Percentiles rank a stretch among this genome's conserved stretches.
Evolutionary conservation across 345 rosid species (phyloP).

Genomic region (Crucihimalaya himalaica): DNA sequence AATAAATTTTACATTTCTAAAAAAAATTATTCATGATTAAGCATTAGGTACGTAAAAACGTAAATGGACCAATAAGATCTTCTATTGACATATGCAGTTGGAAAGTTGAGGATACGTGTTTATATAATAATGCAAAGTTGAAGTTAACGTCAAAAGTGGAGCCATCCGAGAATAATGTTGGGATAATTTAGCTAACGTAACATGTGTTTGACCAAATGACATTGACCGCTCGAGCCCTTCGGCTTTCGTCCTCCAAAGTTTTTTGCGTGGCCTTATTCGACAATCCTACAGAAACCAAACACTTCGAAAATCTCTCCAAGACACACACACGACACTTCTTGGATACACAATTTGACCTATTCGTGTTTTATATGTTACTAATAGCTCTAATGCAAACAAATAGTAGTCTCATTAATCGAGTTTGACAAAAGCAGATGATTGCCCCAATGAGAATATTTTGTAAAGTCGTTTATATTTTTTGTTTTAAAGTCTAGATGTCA

Average conservation of each 20-base stretch:
- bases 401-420: constrained; percentile 30
- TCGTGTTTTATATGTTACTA: constrained; percentile 28
- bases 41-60: constrained; percentile 4
- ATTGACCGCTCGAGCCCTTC: constrained; percentile 47
- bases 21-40: neutral
- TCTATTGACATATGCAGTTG: neutral
- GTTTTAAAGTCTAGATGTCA: neutral
- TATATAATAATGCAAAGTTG: constrained; percentile 16
- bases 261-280: constrained; percentile 41
- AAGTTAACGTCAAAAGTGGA: constrained; percentile 32
- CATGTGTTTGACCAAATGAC: constrained; percentile 36
- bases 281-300: constrained; percentile 34
- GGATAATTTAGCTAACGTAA: constrained; percentile 25
- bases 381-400: constrained; percentile 27
- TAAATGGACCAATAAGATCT: constrained; percentile 8
- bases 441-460: constrained; percentile 35
- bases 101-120: neutral
- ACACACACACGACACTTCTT: constrained; percentile 44
- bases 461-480: neutral
- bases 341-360: constrained; percentile 41
- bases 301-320: constrained; percentile 40
- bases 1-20: neutral
- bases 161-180: constrained; percentile 31
- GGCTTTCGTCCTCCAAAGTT: constrained; percentile 36
- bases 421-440: constrained; percentile 32